A percentile compares a stretch with the other conserved stretches of the same genome.
phyloP scores from a whole-genome alignment of 2,329 filamentous ascomycete species.

The Cladosporium cucumerinum region DNA sequence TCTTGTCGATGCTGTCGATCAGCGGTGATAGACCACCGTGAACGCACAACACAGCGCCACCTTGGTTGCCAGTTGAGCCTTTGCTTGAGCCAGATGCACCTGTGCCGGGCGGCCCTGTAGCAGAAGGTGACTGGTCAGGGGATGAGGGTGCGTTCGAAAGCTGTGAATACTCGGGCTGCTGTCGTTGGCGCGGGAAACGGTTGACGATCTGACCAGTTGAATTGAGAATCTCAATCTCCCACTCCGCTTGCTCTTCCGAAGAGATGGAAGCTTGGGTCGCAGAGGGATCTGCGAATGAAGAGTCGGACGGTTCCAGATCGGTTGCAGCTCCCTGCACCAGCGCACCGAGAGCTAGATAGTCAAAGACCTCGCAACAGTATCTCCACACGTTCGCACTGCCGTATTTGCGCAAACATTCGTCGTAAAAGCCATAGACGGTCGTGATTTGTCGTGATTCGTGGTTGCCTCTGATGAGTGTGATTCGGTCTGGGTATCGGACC shows the following conservation, averaged over 20 bases:
- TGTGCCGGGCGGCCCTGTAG: conserved; percentile 70
- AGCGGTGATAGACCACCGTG: conserved; percentile 90
- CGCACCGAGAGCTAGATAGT: conserved; percentile 88
- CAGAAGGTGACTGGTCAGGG: conserved; percentile 31
- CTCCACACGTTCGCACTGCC: conserved; percentile 93
- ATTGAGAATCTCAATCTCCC: conserved; percentile 92
- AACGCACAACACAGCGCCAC: conserved; percentile 87
- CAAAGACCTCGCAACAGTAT: conserved; percentile 94
- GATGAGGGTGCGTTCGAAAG: conserved; percentile 36
- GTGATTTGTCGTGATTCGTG: conserved; percentile 91
- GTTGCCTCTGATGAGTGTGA: conserved; percentile 83
- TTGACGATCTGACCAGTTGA: conserved; percentile 76
- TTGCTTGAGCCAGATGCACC: conserved; percentile 69
- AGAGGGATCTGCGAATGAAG: conserved; percentile 45
- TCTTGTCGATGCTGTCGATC: conserved; percentile 92
- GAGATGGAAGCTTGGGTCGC: conserved; percentile 48
- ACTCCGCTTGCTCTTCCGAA: conserved; percentile 60
- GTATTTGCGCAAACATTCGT: conserved; percentile 94
- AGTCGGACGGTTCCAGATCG: conserved; percentile 61
- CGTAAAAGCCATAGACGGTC: conserved; percentile 96
- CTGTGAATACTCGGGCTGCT: conserved; percentile 28
- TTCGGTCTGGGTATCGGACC: conserved; percentile 94
- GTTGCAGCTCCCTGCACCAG: conserved; percentile 81
- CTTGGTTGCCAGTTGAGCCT: conserved; percentile 56
- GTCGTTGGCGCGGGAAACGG: conserved; percentile 56